phyloP scores from a whole-genome alignment of 768 basidiomycete species.

The Russula virescens region DNA sequence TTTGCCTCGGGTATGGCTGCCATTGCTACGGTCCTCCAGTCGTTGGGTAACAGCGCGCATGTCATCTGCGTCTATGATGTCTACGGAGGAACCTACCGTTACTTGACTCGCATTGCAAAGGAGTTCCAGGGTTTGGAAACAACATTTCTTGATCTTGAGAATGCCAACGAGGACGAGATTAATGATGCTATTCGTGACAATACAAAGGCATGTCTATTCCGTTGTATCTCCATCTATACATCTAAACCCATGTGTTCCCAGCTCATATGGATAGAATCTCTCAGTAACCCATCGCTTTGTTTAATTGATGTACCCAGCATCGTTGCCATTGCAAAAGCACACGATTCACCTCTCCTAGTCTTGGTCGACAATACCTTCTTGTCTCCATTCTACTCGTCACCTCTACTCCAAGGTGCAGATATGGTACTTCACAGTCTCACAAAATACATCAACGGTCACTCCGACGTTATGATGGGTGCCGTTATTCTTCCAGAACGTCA shows the following conservation, averaged over 20 bases:
- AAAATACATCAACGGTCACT: conserved; percentile 96
- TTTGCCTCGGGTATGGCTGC: conserved; percentile 85
- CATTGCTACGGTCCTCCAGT: conserved; percentile 76
- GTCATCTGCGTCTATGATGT: conserved; percentile 87
- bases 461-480: conserved; percentile 88
- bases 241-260: conserved; percentile 30
- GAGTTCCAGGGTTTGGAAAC: conserved; percentile 62
- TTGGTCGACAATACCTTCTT: conserved; percentile 95
- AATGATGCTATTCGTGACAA: conserved; percentile 61
- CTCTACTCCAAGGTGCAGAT: conserved; percentile 80
- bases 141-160: conserved; percentile 79
- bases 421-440: too few relatives aligned
- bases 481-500: conserved; percentile 61
- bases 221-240: background rate
- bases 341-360: conserved; percentile 63
- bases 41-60: conserved; percentile 69
- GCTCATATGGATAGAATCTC: conserved; percentile 93
- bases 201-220: conserved; percentile 58
- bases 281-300: conserved; percentile 91
- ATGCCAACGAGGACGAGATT: conserved; percentile 56
- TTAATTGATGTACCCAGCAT: conserved; percentile 77
- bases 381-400: conserved; percentile 86
- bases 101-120: conserved; percentile 60
- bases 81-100: conserved; percentile 90
- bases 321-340: too few relatives aligned